A percentile compares a stretch with the other conserved stretches of the same genome.
These are phyloP conservation scores for Cladobotryum protrusum DNA, from an alignment of 2,329 filamentous ascomycete species.

Conservation along the genomic window DNA sequence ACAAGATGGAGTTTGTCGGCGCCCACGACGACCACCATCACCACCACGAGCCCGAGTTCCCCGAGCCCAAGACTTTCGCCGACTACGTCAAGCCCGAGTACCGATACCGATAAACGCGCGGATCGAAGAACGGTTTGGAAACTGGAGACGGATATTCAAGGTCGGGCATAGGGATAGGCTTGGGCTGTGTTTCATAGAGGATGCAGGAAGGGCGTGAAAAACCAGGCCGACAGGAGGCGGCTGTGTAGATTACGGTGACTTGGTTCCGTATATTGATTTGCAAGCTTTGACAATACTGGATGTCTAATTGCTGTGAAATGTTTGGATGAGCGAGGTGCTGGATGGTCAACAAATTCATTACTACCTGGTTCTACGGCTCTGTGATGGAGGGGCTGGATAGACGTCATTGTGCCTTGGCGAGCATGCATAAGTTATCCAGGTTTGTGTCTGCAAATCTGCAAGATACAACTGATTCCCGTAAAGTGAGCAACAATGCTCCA, in stretches of 20 bases:
- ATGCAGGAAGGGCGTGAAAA: conserved; percentile 11
- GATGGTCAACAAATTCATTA: too few species aligned
- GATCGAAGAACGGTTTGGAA: not conserved
- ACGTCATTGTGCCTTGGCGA: too few species aligned
- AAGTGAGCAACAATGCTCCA: too few species aligned
- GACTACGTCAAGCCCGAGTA: conserved; percentile 96
- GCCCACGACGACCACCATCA: conserved; percentile 67
- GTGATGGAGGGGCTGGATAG: too few species aligned
- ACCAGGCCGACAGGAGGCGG: conserved; percentile 15
- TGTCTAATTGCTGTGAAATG: conserved; percentile 6
- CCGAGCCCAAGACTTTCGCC: conserved; percentile 93
- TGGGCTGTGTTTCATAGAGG: conserved; percentile 16
- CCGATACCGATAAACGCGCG: conserved; percentile 54
- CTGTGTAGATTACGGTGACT: conserved; percentile 39
- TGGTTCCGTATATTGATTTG: conserved; percentile 30
- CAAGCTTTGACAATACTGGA: conserved; percentile 23
- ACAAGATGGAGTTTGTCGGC: conserved; percentile 97
- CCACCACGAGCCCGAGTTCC: conserved; percentile 55
- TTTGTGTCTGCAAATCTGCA: too few species aligned
- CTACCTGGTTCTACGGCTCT: too few species aligned
- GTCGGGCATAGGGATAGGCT: not conserved
- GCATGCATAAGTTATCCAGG: too few species aligned
- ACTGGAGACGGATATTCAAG: conserved; percentile 9
- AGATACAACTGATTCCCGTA: too few species aligned
- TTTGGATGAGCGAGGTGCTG: too few species aligned